A percentile compares a stretch with the other conserved stretches of the same genome.
phyloP scores from a whole-genome alignment of 305 asterid genomes.

The Solanum hybrid region DNA sequence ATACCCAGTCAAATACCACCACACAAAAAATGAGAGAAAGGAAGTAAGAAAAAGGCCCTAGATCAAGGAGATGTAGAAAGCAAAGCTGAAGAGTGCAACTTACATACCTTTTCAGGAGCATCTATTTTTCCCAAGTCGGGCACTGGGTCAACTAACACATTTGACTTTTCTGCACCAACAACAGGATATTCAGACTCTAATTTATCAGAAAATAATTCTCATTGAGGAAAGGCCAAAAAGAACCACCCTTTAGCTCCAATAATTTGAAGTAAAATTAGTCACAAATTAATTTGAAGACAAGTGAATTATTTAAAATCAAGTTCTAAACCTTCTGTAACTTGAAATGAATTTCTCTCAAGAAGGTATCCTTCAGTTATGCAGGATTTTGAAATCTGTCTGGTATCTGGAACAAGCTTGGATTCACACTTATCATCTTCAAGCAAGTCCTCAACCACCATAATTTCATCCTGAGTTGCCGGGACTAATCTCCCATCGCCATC shows the following conservation, averaged over 20 bases:
- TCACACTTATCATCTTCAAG: conserved; percentile 53
- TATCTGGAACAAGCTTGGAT: conserved; percentile 20
- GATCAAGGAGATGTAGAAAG: background rate
- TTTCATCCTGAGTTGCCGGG: conserved; percentile 90
- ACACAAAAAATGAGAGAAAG: background rate
- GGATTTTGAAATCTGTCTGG: conserved; percentile 29
- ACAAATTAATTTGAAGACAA: background rate
- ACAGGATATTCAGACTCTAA: conserved; percentile 19
- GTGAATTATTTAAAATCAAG: background rate
- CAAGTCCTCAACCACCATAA: conserved; percentile 71
- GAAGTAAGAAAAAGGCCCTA: background rate
- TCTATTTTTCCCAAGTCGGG: conserved; percentile 23
- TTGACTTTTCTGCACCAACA: conserved; percentile 22
- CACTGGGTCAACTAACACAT: conserved; percentile 18
- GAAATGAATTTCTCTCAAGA: conserved; percentile 22
- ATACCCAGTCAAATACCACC: background rate
- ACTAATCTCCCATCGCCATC: conserved; percentile 81
- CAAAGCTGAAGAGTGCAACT: background rate
- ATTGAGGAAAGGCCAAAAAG: conserved; percentile 10
- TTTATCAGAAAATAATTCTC: conserved; percentile 22
- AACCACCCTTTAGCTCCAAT: background rate
- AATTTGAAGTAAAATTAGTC: background rate
- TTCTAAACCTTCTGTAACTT: conserved; percentile 35
- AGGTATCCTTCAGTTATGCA: conserved; percentile 17
- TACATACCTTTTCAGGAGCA: conserved; percentile 44